A percentile compares a stretch with the other conserved stretches of the same genome.
Conservation (phyloP, 73 alveolate species). For the Breviolum minutum region DNA sequence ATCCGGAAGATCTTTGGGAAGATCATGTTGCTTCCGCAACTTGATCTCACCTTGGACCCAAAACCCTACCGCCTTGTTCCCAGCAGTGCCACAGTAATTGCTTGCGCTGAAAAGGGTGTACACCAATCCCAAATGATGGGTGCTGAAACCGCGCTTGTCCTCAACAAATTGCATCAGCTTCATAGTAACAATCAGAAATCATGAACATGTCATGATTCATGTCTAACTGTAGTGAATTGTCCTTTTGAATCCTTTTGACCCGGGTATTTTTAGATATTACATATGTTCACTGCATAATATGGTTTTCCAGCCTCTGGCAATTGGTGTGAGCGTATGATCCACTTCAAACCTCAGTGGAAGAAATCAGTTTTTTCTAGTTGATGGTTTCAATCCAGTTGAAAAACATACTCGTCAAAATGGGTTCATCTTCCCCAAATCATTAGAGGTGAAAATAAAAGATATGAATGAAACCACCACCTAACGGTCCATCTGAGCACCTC, state of each 20-base stretch:
- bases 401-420: no score
- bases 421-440: no score
- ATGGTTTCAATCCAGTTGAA: no score
- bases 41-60: no score
- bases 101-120: slow-evolving; percentile 93
- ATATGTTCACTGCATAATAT: neutral
- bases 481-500: no score
- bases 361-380: no score
- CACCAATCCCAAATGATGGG: slow-evolving; percentile 82
- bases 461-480: neutral
- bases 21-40: neutral
- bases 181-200: neutral
- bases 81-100: slow-evolving; percentile 91
- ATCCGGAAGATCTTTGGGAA: neutral
- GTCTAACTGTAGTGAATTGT: no score
- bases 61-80: slow-evolving; percentile 45
- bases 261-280: neutral
- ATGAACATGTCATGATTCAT: neutral
- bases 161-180: neutral
- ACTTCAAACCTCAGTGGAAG: slow-evolving; percentile 21
- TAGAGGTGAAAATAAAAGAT: neutral
- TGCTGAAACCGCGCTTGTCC: slow-evolving; percentile 94
- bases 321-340: slow-evolving; percentile 88
- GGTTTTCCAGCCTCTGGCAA: slow-evolving; percentile 31
- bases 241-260: no score